Conservation (phyloP, 257 asterid genomes). For the Capsicum pubescens region DNA sequence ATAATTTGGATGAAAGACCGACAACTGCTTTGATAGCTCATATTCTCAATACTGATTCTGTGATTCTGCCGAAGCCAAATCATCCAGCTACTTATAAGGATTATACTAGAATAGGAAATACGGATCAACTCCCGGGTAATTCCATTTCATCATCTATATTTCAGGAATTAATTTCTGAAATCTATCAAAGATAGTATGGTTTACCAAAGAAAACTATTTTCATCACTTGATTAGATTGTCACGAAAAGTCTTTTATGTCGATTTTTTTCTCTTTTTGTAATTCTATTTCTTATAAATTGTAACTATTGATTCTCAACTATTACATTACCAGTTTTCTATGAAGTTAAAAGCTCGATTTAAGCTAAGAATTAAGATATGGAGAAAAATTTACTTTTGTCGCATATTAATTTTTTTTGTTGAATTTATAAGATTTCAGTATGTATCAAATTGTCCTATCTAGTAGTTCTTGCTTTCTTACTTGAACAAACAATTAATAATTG, state of each 20-base stretch:
- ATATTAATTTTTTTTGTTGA: background rate
- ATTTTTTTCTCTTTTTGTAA: too few species aligned
- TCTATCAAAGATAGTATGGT: background rate
- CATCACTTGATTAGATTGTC: too few species aligned
- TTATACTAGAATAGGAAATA: background rate
- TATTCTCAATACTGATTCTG: background rate
- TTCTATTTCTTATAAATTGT: too few species aligned
- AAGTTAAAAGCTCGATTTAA: too few species aligned
- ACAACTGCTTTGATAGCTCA: conserved; percentile 17
- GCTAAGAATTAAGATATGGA: too few species aligned
- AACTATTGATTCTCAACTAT: too few species aligned
- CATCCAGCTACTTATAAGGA: background rate
- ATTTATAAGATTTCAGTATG: background rate
- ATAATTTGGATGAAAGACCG: background rate
- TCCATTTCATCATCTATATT: background rate
- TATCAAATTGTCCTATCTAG: background rate
- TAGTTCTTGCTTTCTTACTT: background rate
- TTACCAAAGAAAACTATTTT: background rate
- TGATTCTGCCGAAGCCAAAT: background rate
- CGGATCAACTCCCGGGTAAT: background rate
- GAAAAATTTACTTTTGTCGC: background rate
- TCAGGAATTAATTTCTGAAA: background rate
- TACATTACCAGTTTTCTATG: too few species aligned
- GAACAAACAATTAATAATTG: background rate
- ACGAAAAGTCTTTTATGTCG: too few species aligned